phyloP scores from a whole-genome alignment of 495 filamentous ascomycete species.

The Bacidia rubella region DNA sequence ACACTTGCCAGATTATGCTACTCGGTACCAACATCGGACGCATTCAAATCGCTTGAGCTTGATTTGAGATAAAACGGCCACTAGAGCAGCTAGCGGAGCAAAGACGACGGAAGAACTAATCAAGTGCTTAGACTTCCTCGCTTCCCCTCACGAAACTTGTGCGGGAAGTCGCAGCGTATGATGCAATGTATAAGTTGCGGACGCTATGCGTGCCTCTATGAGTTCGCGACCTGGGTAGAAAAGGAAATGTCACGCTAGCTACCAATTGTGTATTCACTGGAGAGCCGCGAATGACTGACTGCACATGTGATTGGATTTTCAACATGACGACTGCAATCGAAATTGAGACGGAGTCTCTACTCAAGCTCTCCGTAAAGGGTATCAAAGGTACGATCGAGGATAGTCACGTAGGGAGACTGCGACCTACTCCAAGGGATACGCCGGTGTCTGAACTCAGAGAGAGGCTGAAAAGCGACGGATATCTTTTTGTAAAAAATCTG shows the following conservation, averaged over 20 bases:
- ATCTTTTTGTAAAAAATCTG: conserved; percentile 46
- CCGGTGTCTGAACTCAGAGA: conserved; percentile 31
- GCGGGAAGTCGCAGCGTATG: neutral
- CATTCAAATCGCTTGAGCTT: no score
- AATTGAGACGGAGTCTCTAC: neutral
- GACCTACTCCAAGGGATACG: conserved; percentile 18
- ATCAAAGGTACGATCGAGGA: conserved; percentile 1
- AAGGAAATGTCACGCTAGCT: no score
- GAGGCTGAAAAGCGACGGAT: conserved; percentile 43
- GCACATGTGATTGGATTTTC: neutral
- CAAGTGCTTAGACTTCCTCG: no score
- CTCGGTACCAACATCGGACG: neutral
- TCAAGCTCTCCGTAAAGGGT: conserved; percentile 1
- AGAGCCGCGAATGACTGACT: no score
- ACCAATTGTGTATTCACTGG: no score
- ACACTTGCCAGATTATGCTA: neutral
- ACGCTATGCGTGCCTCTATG: no score
- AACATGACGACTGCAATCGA: neutral
- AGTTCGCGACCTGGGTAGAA: no score
- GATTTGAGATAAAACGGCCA: no score
- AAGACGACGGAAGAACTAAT: no score
- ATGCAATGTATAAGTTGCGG: no score
- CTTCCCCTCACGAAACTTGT: no score
- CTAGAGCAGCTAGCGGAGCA: no score
- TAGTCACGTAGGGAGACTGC: neutral